These are phyloP conservation scores for Rosa multiflora DNA, from an alignment of 306 rosid species.

Conservation along the genomic window DNA sequence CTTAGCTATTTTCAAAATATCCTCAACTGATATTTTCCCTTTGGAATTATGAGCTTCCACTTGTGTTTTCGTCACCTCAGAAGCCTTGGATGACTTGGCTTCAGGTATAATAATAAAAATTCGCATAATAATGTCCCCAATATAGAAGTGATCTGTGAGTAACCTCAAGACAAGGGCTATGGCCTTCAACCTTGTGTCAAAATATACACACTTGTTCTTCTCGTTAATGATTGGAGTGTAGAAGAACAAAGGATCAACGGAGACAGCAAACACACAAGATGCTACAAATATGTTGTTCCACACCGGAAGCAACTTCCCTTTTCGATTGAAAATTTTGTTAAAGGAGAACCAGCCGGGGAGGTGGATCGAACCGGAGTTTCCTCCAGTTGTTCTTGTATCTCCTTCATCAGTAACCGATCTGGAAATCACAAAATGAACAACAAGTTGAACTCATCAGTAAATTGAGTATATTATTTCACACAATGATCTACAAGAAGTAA, in stretches of 20 bases:
- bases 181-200: conserved; percentile 23
- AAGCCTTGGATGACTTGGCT: not conserved
- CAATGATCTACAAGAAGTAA: too few relatives aligned
- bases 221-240: conserved; percentile 26
- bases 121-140: conserved; percentile 14
- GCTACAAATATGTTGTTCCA: conserved; percentile 31
- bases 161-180: conserved; percentile 18
- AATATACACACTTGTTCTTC: conserved; percentile 24
- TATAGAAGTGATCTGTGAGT: conserved; percentile 23
- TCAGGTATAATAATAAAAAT: not conserved
- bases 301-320: not conserved
- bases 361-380: too few relatives aligned
- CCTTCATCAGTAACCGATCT: not conserved
- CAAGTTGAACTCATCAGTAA: not conserved
- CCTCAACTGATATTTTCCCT: not conserved
- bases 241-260: conserved; percentile 36
- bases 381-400: not conserved
- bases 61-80: not conserved
- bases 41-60: not conserved
- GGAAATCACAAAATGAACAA: not conserved
- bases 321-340: not conserved
- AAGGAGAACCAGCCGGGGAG: not conserved
- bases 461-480: too few relatives aligned
- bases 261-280: conserved; percentile 35
- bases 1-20: not conserved